phyloP scores from a whole-genome alignment of 129 eudicot genomes.

The Saposhnikovia divaricata region DNA sequence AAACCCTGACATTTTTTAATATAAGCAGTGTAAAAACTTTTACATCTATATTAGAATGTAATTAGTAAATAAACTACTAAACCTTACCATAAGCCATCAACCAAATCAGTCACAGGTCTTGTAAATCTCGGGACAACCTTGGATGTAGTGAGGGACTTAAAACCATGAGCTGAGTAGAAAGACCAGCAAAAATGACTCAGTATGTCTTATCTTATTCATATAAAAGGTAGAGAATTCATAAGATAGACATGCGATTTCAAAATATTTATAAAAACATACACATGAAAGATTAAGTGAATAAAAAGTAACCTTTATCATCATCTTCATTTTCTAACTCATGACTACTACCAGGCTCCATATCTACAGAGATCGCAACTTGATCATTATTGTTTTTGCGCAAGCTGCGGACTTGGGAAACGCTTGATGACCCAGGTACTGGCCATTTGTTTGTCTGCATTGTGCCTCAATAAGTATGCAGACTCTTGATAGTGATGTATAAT shows the following conservation, averaged over 20 bases:
- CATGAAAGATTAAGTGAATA: not conserved
- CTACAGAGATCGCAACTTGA: constrained; percentile 85
- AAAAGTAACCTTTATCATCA: constrained; percentile 77
- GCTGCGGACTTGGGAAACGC: constrained; percentile 84
- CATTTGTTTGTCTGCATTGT: constrained; percentile 66
- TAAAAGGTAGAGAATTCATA: not conserved
- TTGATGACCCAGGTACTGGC: constrained; percentile 47
- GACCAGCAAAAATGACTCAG: constrained; percentile 8
- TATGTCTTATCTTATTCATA: not conserved
- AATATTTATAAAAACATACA: not conserved
- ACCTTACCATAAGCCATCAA: constrained; percentile 90
- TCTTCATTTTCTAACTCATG: constrained; percentile 70
- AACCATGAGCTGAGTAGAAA: constrained; percentile 78
- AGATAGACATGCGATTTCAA: not conserved
- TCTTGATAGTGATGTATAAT: not conserved
- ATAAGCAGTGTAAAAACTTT: not conserved
- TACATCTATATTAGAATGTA: not conserved
- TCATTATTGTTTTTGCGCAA: constrained; percentile 80
- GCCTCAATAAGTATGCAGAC: not conserved
- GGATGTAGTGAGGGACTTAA: constrained; percentile 94
- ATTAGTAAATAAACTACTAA: constrained; percentile 5
- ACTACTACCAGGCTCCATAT: constrained; percentile 43
- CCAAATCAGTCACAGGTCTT: constrained; percentile 72
- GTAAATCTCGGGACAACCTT: constrained; percentile 84
- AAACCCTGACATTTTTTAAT: constrained; percentile 46